Conservation (phyloP, 139 green algal genomes). For the Pseudopediastrum boryanum region DNA sequence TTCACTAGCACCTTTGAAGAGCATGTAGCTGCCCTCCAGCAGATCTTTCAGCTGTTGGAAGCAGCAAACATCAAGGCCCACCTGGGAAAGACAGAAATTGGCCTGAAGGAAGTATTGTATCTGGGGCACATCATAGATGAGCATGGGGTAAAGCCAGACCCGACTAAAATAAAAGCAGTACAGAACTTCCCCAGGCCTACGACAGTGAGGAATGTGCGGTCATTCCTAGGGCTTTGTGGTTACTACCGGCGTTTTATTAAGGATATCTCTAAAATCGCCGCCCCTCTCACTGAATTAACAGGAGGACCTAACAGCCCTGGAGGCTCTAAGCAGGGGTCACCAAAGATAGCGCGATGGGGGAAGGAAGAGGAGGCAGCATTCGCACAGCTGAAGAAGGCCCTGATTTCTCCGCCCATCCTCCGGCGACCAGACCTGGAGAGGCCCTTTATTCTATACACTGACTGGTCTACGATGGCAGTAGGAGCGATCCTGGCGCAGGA, state of each 20-base stretch:
- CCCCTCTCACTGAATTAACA: conserved; percentile 13
- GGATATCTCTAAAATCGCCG: conserved; percentile 18
- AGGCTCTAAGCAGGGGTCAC: no score
- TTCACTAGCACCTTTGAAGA: conserved; percentile 11
- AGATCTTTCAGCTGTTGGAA: conserved; percentile 13
- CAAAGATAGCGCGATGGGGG: no score
- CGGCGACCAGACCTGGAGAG: conserved; percentile 11
- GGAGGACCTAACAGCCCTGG: neutral
- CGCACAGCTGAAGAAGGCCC: conserved; percentile 24
- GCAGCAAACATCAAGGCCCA: conserved; percentile 24
- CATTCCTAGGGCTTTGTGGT: conserved; percentile 36
- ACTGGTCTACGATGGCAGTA: conserved; percentile 26
- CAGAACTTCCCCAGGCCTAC: neutral
- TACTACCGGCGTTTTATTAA: conserved; percentile 38
- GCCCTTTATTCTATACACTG: conserved; percentile 38
- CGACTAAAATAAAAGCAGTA: conserved; percentile 27
- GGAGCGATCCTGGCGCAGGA: conserved; percentile 31
- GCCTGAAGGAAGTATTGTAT: neutral
- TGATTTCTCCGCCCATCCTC: conserved; percentile 13
- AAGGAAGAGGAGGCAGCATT: conserved; percentile 28
- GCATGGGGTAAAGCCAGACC: conserved; percentile 22
- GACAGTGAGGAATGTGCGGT: conserved; percentile 8
- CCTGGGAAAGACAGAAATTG: conserved; percentile 35
- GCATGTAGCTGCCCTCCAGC: conserved; percentile 7
- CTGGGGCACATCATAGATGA: conserved; percentile 34